Evolutionary conservation across 140 eudicot species (phyloP), one percentile per base, ranked within the genome.

Genomic region (Oenanthe javanica): DNA sequence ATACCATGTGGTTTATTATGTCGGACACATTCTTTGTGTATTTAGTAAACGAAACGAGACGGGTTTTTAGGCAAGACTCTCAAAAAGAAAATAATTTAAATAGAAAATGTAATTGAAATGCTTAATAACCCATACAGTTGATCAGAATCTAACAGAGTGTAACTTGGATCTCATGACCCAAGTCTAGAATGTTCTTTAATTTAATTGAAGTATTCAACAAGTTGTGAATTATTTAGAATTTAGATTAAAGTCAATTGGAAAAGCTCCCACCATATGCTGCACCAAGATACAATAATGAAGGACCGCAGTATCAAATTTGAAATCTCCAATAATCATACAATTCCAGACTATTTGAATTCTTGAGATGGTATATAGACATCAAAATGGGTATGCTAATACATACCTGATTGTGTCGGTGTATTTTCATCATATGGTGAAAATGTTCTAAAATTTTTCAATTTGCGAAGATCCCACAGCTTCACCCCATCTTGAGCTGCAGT

Each of bases 401-500:
- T 15, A 92, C 99, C 99, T 48, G 96, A 86, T 85, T 92, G 96
- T 31, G 95, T 95, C 3, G 99, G 97, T 6, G 93, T 92, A 85
- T 90, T 83, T 73, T 91, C 94, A 52, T 92, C 97, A 86, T 89
- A 92, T 2, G 96, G 92, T 50, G 94, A 42, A 70, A 95, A 86
- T 57, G 93, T 90, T 88, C 99, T 90, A 73, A 95, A 95, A 85
- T 95, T 95, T 87, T 85, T 92, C 89, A 95, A 77, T 86, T 88
- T 92, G 40, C 98, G 97, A 16, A 94, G 94, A 94, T 94, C 98
- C 96, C 96, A 94, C 76, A 94, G 88, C 88, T 90, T 94, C 66
- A 94, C 98, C 70, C 97, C 98, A 85, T 94, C 98, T 77, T 92
- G 93, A 63, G 98, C 98, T 45, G 99, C 97, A 80, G 99, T 92